Percentiles rank a stretch among this genome's conserved stretches.
Conservation (phyloP, 2,329 filamentous ascomycete species). For the Trichoderma harzianum region DNA sequence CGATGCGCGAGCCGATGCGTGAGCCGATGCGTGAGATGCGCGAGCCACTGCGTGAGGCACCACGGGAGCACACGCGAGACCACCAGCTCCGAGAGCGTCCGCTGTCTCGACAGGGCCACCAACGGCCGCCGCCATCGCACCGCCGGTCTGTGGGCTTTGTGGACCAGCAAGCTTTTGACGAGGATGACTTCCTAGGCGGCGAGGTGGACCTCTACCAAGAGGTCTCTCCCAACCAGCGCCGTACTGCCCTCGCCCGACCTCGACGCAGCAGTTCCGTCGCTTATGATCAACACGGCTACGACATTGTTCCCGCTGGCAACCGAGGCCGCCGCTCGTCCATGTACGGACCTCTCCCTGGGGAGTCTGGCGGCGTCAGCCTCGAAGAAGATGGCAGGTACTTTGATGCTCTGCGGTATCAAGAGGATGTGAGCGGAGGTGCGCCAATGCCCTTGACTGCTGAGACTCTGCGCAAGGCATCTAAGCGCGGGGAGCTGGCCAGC, state of each 20-base stretch:
- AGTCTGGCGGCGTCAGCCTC: constrained; percentile 33
- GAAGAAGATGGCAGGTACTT: constrained; percentile 41
- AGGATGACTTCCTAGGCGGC: constrained; percentile 38
- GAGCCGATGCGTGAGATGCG: constrained; percentile 16
- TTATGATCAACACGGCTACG: constrained; percentile 39
- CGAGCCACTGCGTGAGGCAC: constrained; percentile 2
- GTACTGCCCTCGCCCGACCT: constrained; percentile 31
- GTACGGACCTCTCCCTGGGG: constrained; percentile 36
- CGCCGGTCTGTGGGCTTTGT: constrained; percentile 34
- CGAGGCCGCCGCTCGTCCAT: constrained; percentile 40
- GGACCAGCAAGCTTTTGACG: constrained; percentile 33
- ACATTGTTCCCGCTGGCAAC: constrained; percentile 38
- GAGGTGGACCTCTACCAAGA: constrained; percentile 38
- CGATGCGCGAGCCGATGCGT: constrained; percentile 13
- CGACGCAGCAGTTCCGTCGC: constrained; percentile 35
- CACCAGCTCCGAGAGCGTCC: constrained; percentile 5
- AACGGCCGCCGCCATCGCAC: constrained; percentile 30
- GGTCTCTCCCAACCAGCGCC: constrained; percentile 35
- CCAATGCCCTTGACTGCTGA: constrained; percentile 53
- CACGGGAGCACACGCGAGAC: neutral
- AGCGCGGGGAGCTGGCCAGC: constrained; percentile 45
- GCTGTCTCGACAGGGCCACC: constrained; percentile 20
- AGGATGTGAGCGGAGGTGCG: constrained; percentile 46
- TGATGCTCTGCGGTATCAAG: constrained; percentile 47
- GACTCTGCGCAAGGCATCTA: constrained; percentile 49